Evolutionary conservation across 768 basidiomycete genomes (phyloP).

Genomic region (Sporobolomyces pararoseus): DNA sequence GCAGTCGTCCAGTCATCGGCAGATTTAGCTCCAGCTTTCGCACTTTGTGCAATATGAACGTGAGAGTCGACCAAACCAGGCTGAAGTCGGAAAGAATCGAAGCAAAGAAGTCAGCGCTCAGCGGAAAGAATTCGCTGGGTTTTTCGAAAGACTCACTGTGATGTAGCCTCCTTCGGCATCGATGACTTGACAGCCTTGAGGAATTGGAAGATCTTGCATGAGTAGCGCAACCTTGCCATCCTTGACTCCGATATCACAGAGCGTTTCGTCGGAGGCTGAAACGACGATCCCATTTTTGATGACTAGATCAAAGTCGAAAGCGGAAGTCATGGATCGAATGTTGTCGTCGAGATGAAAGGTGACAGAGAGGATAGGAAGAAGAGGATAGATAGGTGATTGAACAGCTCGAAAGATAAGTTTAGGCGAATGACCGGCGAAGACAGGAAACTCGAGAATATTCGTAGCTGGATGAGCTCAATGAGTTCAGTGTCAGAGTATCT

Average conservation of each 20-base stretch:
- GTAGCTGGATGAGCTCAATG: no score
- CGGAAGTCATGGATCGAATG: neutral
- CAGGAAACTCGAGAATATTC: no score
- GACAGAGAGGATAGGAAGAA: no score
- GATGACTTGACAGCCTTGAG: slow-evolving; percentile 46
- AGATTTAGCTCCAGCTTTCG: slow-evolving; percentile 39
- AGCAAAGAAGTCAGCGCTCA: neutral
- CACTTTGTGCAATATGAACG: slow-evolving; percentile 50
- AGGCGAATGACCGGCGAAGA: no score
- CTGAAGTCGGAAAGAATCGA: slow-evolving; percentile 2
- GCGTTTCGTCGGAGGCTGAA: slow-evolving; percentile 32
- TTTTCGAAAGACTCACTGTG: slow-evolving; percentile 45
- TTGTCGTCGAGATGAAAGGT: neutral
- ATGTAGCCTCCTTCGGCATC: slow-evolving; percentile 51
- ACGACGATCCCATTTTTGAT: slow-evolving; percentile 40
- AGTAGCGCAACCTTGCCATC: slow-evolving; percentile 48
- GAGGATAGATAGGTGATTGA: no score
- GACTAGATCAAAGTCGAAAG: slow-evolving; percentile 31
- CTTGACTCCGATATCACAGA: slow-evolving; percentile 48
- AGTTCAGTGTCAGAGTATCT: no score
- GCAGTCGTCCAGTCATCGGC: slow-evolving; percentile 50
- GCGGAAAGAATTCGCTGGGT: no score
- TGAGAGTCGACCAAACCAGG: slow-evolving; percentile 52
- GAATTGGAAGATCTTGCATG: slow-evolving; percentile 39
- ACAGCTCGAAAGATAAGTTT: no score